Evolutionary conservation across 2,329 filamentous ascomycete genomes (phyloP), one percentile per base, ranked within the genome.

Genomic region (Fusarium decemcellulare): DNA sequence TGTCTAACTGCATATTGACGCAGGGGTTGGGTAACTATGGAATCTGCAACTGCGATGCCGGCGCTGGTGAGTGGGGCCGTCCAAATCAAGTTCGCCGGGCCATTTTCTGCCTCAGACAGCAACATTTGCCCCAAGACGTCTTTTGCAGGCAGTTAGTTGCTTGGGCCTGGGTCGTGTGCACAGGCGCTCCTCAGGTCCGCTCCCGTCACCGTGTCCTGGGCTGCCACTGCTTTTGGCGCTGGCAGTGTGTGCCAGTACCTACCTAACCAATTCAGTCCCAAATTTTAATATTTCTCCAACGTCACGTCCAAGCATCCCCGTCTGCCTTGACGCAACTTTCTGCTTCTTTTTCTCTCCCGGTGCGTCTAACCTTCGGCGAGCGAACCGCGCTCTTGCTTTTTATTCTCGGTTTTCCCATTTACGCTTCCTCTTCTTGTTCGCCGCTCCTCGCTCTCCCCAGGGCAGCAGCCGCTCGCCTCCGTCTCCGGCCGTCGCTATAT

Each of bases 61-160:
- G 60, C 44, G 59, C 54, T 67, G 18, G 43, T 59, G 47, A 57
- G 68, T 72, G 61, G 62, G 55, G 60, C 63, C 12, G 36, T 58
- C 44, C 23, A 47, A 53, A 34, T 36, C 40, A 37, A 55, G 56
- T 18, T 23, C 23, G 39, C n/a, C 34, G 44, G 43, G n/a, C 37
- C 16, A 30, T 40, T 66, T 75, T 68, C 66, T 77, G 72, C 74
- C 74, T 76, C 74, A 75, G 74, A 73, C 75, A 77, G 42, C 65
- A 70, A 72, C 50, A 59, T 70, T 67, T 61, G 61, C 65, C 54
- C 54, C 42, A 42, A 53, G 46, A 48, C 11, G 6, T 44, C 36
- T 55, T 43, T 36, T 29, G 46, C 36, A 47, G 40, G 42, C 39
- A 39, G 51, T 39, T 65, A 36, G 44, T 40, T 44, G 48, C 29